Evolutionary conservation across 768 basidiomycete genomes (phyloP), one percentile per base, ranked within the genome.

Genomic region (Collybiopsis confluens): DNA sequence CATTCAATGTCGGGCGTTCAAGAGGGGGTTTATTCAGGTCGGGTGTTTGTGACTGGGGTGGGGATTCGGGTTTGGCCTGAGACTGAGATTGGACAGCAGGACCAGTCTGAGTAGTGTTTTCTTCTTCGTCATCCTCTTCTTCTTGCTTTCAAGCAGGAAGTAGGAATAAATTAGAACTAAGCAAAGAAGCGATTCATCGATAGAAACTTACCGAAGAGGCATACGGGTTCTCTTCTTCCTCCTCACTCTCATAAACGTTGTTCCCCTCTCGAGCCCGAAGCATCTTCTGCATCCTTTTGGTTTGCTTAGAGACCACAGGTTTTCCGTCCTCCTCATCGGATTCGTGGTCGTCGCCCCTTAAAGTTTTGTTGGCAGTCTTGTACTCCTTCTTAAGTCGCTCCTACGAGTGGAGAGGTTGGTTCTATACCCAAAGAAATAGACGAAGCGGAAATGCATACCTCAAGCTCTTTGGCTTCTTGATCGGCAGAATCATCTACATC

Each of bases 351-450:
- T 80, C 79, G 10, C 80, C 80, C 42, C 90, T 86, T 11, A 83
- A 76, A 46, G 73, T 77, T 67, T 89, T 88, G 66, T 91, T 92
- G 18, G 90, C 90, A 23, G 72, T 69, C 63, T 83, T 83, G 61
- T 91, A 90, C 64, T 92, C 90, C 48, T 84, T 82, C 70, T 92
- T 92, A 37, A 92, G 67, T 28, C 90, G 87, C 67, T 92, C 90
- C 90, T 92, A 56, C 33, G 13, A 21, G 30, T 46, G 28, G 55
- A 23, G 4, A 11, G 24, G n/a, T 5, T 40, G 36, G 24, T 30
- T 45, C 8, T 20, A 18, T n/a, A n/a, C n/a, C 16, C 33, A 23
- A 27, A 40, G 26, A 9, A 42, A 6, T 3, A 4, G 52, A 21
- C 2, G 13, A 3, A 45, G 7, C 3, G 15, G 42, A 23, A 53